Evolutionary conservation across 345 rosid species (phyloP).

Genomic region (Boechera stricta): DNA sequence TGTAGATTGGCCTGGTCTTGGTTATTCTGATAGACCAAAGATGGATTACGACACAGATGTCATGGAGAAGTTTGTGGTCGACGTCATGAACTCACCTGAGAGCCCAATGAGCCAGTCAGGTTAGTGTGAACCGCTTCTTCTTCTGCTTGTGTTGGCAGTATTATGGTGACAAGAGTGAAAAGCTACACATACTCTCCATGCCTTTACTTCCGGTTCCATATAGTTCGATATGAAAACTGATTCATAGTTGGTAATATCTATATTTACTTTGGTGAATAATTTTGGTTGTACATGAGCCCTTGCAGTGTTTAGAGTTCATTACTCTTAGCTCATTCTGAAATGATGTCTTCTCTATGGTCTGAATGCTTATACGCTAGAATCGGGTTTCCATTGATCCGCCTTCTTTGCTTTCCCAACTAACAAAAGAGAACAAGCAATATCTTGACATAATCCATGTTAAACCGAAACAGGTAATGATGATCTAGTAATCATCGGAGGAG

Average conservation of each 20-base stretch:
- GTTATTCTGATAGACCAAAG: slow-evolving; percentile 78
- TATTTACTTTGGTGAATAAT: neutral
- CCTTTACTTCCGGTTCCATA: neutral
- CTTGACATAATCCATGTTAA: slow-evolving; percentile 29
- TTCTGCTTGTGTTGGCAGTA: slow-evolving; percentile 1
- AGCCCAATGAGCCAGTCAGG: slow-evolving; percentile 69
- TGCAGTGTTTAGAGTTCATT: slow-evolving; percentile 2
- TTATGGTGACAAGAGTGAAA: neutral
- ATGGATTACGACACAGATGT: slow-evolving; percentile 83
- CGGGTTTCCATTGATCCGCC: neutral
- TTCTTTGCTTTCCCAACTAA: neutral
- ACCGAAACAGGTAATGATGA: slow-evolving; percentile 59
- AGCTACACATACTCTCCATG: neutral
- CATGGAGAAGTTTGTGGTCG: slow-evolving; percentile 87
- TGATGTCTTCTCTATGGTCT: slow-evolving; percentile 7
- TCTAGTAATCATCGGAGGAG: slow-evolving; percentile 80
- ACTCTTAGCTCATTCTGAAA: neutral
- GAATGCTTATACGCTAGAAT: slow-evolving; percentile 4
- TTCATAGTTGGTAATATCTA: neutral
- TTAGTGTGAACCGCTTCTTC: slow-evolving; percentile 26
- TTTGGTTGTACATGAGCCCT: neutral
- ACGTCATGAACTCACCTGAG: slow-evolving; percentile 73
- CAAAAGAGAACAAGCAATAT: neutral
- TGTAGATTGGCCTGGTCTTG: slow-evolving; percentile 98
- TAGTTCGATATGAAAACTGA: neutral